Evolutionary conservation across 1,284 basidiomycete genomes (phyloP), one percentile per base, ranked within the genome.

Genomic region (Veloboletus limbatus): DNA sequence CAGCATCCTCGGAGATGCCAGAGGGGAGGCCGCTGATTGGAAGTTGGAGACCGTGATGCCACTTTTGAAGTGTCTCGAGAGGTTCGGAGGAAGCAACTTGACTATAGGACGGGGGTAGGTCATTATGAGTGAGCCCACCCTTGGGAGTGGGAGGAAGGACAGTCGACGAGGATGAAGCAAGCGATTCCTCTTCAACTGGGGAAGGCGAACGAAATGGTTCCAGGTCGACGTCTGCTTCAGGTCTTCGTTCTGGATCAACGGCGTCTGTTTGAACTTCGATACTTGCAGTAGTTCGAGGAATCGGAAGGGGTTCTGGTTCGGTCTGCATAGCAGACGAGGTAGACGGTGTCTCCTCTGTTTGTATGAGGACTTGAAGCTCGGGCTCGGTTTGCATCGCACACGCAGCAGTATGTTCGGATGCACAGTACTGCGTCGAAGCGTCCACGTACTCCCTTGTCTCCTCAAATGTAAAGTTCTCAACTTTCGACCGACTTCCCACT

Each of bases 361-460:
- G 70, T 3, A 42, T 34, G n/a, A 46, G n/a, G 24, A 54, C 37
- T 21, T 51, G 57, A 6, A 58, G 63, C 37, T 67, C 59, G 11
- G 66, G 58, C 7, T 71, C 71, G 20, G 73, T 74, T 54, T 76
- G 75, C 21, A 54, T 61, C 8, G 51, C 53, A 20, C 48, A 54
- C 2, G 68, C 66, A 28, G 68, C 54, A 21, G 68, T 67, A 59
- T 83, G 79, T 39, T 76, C 70, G 1, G 69, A 68, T 2, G 70
- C 64, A 25, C 86, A 77, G 55, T 86, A 78, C 64, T 91, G 88
- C 1, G 78, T 81, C 32, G 72, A 77, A 18, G 71, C 79, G 54
- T 90, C 85, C 2, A 77, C 76, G 61, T 86, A 90, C 55, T 85
- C 81, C 57, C 79, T 88, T 34, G 73, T 64, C 51, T 88, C 85